These are phyloP conservation scores for Rehmannia glutinosa DNA, from an alignment of 257 asterid genomes.

Conservation along the genomic window DNA sequence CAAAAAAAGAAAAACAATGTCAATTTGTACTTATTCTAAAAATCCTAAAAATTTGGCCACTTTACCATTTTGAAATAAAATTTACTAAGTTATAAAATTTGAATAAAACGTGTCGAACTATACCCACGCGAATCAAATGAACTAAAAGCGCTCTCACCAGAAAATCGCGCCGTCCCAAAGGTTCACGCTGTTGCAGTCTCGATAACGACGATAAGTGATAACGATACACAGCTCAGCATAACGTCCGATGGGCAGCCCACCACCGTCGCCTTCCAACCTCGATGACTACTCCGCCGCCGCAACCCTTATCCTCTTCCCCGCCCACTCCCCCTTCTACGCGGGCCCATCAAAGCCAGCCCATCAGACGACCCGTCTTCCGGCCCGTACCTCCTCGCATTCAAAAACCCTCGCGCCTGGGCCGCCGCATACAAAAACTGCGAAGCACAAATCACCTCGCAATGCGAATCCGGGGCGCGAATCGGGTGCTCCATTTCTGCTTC, in stretches of 20 bases:
- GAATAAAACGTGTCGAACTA: neutral
- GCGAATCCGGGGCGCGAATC: conserved; percentile 75
- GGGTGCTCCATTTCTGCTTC: conserved; percentile 94
- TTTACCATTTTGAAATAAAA: too few relatives aligned
- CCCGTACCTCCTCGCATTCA: conserved; percentile 67
- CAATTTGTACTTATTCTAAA: too few relatives aligned
- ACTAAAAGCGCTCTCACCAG: too few relatives aligned
- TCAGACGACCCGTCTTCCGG: conserved; percentile 48
- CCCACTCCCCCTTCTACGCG: conserved; percentile 72
- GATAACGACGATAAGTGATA: too few relatives aligned
- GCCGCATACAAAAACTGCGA: conserved; percentile 49
- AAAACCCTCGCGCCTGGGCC: conserved; percentile 56
- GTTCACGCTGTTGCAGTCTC: neutral
- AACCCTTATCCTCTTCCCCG: conserved; percentile 54
- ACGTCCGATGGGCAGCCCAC: conserved; percentile 29
- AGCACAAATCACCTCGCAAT: conserved; percentile 54
- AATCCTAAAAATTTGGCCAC: too few relatives aligned
- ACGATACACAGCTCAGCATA: neutral
- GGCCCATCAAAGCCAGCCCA: conserved; percentile 49
- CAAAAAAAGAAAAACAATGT: too few relatives aligned
- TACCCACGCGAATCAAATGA: too few relatives aligned
- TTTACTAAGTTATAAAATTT: too few relatives aligned
- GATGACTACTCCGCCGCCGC: conserved; percentile 66
- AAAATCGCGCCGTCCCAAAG: too few relatives aligned
- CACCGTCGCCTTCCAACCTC: conserved; percentile 27